Base-by-base conservation (phyloP, 2,329 filamentous ascomycete genomes). In the Colletotrichum tropicale region DNA sequence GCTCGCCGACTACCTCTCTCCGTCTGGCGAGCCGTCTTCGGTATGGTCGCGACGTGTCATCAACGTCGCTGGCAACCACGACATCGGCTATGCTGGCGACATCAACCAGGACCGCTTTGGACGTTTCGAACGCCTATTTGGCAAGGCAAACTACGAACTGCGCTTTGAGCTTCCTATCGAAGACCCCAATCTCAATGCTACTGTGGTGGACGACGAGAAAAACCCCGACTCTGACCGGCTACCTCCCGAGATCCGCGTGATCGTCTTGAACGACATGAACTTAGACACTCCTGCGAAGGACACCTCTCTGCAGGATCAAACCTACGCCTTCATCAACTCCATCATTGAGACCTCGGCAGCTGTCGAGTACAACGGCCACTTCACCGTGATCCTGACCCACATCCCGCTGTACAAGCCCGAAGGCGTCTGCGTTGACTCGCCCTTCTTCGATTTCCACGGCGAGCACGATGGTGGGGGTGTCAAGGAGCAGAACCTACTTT, bases 81-180 rank as follows among this genome's bases (percentile, higher is more conserved):
- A 99, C 83, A 93, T 99, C 81, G 97, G 97, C 38, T 99, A 99
- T 83, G 95, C 96, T 0, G 97, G 97, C 5, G 97, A 99, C 83
- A 89, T 98, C 76, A 95, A 94, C 55, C 86, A 89, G n/a, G 89
- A 92, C 76, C 92, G 96, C 5, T 88, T 98, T 70, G 88, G 91
- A 32, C 91, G 97, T 2, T 99, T 98, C 82, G 96, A 98, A 85
- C 89, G 90, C 26, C 90, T 91, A 2, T 99, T 98, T 86, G 97
- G 97, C 72, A 94, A 93, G 78, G 92, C 94, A 21, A 98, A 98
- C 83, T 99, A 98, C 89, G 96, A 98, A 81, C 89, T 98, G 13
- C 91, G 93, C 38, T 98, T 92, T 81, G 90, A 90, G 83, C 83
- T 94, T 75, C 89, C 91, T 70, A 77, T 89, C 69, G 78, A 84